Base-by-base conservation (phyloP, 2,329 filamentous ascomycete species). In the Aureobasidium leucospermi region DNA sequence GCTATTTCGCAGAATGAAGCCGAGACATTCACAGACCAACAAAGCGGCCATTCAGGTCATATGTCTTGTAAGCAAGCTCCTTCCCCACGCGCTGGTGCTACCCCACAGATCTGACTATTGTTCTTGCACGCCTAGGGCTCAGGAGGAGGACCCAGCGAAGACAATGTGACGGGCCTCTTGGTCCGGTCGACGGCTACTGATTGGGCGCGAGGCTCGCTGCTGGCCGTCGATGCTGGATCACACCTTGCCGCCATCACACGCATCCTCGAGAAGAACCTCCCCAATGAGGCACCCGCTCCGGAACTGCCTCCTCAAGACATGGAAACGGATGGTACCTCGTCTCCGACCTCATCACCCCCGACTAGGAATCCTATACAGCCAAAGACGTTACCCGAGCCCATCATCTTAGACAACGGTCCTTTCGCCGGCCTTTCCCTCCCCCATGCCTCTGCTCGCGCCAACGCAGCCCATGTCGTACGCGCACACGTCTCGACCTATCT, bases 151-250 rank as follows among this genome's bases (percentile, higher is more conserved):
- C 94, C 94, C 34, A 82, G 84, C 67, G 94, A 99, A 79, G 86
- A 90, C 72, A 94, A 92, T 71, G 88, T 90, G 28, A 96, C 93
- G 0, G 90, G 91, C 2, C 85, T 97, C 60, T 83, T 99, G 19
- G 89, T 97, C 48, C 87, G 93, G 48, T 93, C 93, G 4, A 81
- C 87, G 9, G 83, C 86, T 32, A 83, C 87, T 56, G 83, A 85
- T 63, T 99, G 94, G 94, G 78, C 81, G 51, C 88, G 86, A 67
- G 87, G 88, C 46, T 96, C 91, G 0, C 74, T 96, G 42, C 79
- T 97, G 31, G 91, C 93, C n/a, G 87, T 99, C 56, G 94, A 99
- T 76, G 92, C 91, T 9, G 94, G 94, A 49, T 90, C 92, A 34
- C 89, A 96, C 71, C 82, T 99, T 42, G 85, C 89, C 31, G 85